Percentiles rank a stretch among this genome's conserved stretches.
Evolutionary conservation across 495 filamentous ascomycete species (phyloP).

Genomic region (Haplographium delicatum): DNA sequence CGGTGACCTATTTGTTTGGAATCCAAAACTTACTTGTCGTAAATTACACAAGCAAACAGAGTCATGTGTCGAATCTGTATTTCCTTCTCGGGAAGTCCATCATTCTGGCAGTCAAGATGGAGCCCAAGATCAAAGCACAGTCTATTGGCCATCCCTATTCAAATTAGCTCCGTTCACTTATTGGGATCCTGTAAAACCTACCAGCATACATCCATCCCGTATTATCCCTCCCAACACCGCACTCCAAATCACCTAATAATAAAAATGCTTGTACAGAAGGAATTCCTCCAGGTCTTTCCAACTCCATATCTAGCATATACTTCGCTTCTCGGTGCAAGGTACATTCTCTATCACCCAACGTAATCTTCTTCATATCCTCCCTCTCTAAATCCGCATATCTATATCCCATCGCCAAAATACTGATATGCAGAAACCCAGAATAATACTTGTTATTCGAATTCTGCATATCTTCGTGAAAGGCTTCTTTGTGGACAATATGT

Average conservation of each 20-base stretch:
- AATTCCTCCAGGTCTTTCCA: constrained; percentile 44
- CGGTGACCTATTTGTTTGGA: too few relatives aligned
- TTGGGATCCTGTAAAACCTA: constrained; percentile 15
- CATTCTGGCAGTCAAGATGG: constrained; percentile 34
- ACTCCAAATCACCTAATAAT: constrained; percentile 47
- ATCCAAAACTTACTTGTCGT: constrained; percentile 34
- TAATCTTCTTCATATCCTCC: constrained; percentile 42
- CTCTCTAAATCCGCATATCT: constrained; percentile 41
- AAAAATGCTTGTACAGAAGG: constrained; percentile 46
- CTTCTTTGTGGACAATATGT: constrained; percentile 41
- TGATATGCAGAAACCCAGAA: constrained; percentile 45
- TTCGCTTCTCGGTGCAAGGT: constrained; percentile 48
- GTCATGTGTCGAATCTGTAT: constrained; percentile 39
- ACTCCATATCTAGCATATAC: constrained; percentile 44
- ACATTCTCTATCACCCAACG: constrained; percentile 41
- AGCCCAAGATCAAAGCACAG: constrained; percentile 47
- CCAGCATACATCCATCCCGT: constrained; percentile 48
- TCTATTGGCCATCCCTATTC: constrained; percentile 39
- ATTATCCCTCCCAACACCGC: constrained; percentile 44
- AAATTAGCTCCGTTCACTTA: constrained; percentile 8
- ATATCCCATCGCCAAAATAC: constrained; percentile 46
- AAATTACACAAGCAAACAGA: constrained; percentile 45
- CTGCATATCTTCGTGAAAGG: constrained; percentile 45
- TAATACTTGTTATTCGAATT: constrained; percentile 40
- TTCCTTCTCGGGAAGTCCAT: constrained; percentile 36